Evolutionary conservation across 2,329 filamentous ascomycete species (phyloP).

Genomic region (Fusarium sp.): DNA sequence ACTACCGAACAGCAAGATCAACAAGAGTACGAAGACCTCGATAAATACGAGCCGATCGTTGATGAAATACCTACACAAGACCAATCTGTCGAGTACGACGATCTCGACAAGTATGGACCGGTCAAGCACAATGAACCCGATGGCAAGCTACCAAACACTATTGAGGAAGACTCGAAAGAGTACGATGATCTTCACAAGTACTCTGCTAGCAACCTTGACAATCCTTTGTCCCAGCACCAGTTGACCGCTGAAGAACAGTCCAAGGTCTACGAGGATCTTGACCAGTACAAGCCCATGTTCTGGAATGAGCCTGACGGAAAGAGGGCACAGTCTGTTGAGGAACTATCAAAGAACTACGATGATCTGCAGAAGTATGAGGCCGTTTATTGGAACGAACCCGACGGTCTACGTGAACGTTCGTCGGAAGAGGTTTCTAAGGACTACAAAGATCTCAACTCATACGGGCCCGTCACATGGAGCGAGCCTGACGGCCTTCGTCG

Average conservation of each 20-base stretch:
- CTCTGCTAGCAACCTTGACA: conserved; percentile 48
- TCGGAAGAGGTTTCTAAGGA: conserved; percentile 53
- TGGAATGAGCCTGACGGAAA: conserved; percentile 55
- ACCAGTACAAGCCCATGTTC: conserved; percentile 52
- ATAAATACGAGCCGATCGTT: conserved; percentile 54
- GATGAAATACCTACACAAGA: conserved; percentile 47
- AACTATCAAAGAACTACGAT: conserved; percentile 53
- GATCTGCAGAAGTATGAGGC: conserved; percentile 53
- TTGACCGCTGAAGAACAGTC: conserved; percentile 52
- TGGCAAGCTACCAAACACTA: conserved; percentile 36
- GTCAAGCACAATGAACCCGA: conserved; percentile 50
- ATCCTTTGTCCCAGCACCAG: conserved; percentile 45
- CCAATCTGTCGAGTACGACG: conserved; percentile 51
- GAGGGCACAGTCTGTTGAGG: conserved; percentile 48
- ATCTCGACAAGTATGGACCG: conserved; percentile 55
- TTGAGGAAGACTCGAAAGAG: conserved; percentile 49
- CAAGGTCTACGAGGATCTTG: conserved; percentile 57
- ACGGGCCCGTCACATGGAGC: conserved; percentile 51
- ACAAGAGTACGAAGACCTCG: conserved; percentile 51
- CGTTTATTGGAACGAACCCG: conserved; percentile 50
- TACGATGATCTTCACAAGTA: conserved; percentile 56
- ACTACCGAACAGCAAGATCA: conserved; percentile 32
- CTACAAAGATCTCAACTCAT: conserved; percentile 58
- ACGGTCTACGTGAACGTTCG: conserved; percentile 49
- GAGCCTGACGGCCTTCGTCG: conserved; percentile 50